A percentile compares a stretch with the other conserved stretches of the same genome.
phyloP scores from a whole-genome alignment of 495 filamentous ascomycete genomes.

The Penicillium steckii region DNA sequence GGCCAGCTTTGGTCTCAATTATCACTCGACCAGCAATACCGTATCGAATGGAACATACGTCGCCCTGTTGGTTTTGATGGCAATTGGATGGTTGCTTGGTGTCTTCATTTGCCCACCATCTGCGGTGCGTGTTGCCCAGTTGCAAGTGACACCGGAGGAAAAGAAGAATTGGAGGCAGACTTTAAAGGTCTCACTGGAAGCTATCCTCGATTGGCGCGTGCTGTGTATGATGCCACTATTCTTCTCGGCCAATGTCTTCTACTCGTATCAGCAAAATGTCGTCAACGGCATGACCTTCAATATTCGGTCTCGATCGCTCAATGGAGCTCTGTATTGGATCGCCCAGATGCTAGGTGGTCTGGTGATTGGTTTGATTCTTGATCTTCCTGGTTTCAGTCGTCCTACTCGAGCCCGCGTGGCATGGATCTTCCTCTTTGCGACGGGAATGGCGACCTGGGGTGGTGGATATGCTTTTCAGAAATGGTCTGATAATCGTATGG shows the following conservation, averaged over 20 bases:
- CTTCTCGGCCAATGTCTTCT: conserved; percentile 73
- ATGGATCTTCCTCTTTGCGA: conserved; percentile 47
- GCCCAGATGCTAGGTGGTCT: conserved; percentile 54
- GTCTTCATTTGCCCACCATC: conserved; percentile 52
- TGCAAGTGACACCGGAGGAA: conserved; percentile 20
- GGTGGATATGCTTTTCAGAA: conserved; percentile 54
- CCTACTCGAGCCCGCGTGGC: conserved; percentile 40
- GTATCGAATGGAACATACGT: conserved; percentile 51
- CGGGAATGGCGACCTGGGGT: conserved; percentile 52
- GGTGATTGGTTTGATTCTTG: conserved; percentile 49
- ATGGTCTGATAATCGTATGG: conserved; percentile 31
- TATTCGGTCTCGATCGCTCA: conserved; percentile 48
- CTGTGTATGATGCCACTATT: conserved; percentile 52
- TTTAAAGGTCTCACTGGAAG: conserved; percentile 56
- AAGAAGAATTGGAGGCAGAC: conserved; percentile 35
- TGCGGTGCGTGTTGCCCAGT: conserved; percentile 47
- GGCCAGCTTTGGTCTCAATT: conserved; percentile 49
- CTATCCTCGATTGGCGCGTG: conserved; percentile 38
- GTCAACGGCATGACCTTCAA: conserved; percentile 51
- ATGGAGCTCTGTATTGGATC: conserved; percentile 53
- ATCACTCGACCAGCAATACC: conserved; percentile 41
- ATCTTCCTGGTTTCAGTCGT: conserved; percentile 39
- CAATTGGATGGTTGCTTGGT: conserved; percentile 43
- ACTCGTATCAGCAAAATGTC: conserved; percentile 68
- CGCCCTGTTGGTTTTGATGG: conserved; percentile 47